Percentiles rank a stretch among this genome's conserved stretches.
phyloP scores from a whole-genome alignment of 148 eudicot genomes.

The Spergularia bocconei region DNA sequence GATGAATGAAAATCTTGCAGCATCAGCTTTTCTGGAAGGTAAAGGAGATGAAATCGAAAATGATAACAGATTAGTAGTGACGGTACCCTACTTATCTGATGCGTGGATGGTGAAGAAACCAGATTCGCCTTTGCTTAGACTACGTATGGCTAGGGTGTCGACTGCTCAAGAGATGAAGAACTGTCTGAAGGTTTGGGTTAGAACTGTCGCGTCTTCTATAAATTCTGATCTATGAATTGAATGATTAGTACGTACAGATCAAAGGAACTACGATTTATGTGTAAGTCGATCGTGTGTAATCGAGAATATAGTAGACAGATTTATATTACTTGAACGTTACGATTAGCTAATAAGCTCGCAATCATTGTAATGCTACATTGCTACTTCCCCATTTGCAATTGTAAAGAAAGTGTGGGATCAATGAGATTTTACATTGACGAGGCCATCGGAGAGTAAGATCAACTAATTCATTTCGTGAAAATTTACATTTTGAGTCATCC shows the following conservation, averaged over 20 bases:
- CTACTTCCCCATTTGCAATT: no score
- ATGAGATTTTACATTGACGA: no score
- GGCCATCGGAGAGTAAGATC: no score
- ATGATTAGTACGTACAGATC: background rate
- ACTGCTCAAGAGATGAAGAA: slow-evolving; percentile 54
- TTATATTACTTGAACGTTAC: no score
- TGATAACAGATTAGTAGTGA: slow-evolving; percentile 16
- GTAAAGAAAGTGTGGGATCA: no score
- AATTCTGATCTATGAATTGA: background rate
- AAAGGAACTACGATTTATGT: no score
- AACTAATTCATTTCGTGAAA: no score
- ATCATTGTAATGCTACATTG: no score
- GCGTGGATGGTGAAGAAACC: slow-evolving; percentile 50
- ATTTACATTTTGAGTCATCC: no score
- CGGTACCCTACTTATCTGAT: slow-evolving; percentile 58
- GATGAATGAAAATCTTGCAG: background rate
- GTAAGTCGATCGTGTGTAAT: no score
- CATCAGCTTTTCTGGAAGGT: background rate
- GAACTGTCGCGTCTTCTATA: slow-evolving; percentile 49
- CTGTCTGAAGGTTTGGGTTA: slow-evolving; percentile 62
- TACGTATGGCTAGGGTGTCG: slow-evolving; percentile 39
- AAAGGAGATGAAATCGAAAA: slow-evolving; percentile 16
- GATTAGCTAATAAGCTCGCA: no score
- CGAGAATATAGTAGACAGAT: no score
- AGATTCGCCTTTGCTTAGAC: slow-evolving; percentile 38